Base-by-base conservation (phyloP, 192 early-diverging fungal genomes). In the Entophlyctis luteolus region DNA sequence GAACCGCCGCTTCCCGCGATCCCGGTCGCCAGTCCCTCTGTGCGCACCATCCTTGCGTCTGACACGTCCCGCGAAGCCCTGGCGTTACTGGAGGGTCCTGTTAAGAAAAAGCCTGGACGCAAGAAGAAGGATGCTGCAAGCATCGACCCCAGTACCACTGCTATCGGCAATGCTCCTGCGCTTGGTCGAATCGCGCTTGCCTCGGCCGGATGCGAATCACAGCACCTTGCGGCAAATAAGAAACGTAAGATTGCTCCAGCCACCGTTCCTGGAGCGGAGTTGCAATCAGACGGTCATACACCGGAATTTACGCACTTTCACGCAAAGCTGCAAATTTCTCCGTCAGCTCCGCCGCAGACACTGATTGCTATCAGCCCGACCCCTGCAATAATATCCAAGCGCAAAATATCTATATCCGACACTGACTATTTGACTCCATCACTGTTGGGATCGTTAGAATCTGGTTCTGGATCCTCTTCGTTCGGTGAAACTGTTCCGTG, bases 381-480 rank as follows among this genome's bases (percentile, higher is more conserved):
- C 25, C 42, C 42, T 6, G 42, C 62, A 10, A 63, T 63, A 4
- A 32, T 46, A n/a, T 63, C 62, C 28, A 48, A 28, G 25, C 20
- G 62, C 16, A 63, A 63, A 50, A 45, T 63, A 4, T 37, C 33
- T n/a, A 46, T 63, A 22, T 72, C 36, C 37, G n/a, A 65, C 33
- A 48, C 33, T 46, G 58, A 57, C 28, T 74, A 75, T n/a, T 58
- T 73, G 25, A 71, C 65, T 12, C 77, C 79, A 12, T n/a, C n/a
- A n/a, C 62, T 50, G 20, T 29, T 59, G 4, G 20, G 31, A 12
- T 56, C 67, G 20, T 12, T 20, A 6, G 34, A 39, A 2, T 12
- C 34, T 36, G 39, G 10, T 31, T 31, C 67, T 4, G 12, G 22
- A 14, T 25, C 54, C 4, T n/a, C 28, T 18, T 14, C 33, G n/a